Percentiles rank a stretch among this genome's conserved stretches.
These are phyloP conservation scores for Microbotryomycetes sp. DNA, from an alignment of 1,284 basidiomycete species.

Conservation along the genomic window DNA sequence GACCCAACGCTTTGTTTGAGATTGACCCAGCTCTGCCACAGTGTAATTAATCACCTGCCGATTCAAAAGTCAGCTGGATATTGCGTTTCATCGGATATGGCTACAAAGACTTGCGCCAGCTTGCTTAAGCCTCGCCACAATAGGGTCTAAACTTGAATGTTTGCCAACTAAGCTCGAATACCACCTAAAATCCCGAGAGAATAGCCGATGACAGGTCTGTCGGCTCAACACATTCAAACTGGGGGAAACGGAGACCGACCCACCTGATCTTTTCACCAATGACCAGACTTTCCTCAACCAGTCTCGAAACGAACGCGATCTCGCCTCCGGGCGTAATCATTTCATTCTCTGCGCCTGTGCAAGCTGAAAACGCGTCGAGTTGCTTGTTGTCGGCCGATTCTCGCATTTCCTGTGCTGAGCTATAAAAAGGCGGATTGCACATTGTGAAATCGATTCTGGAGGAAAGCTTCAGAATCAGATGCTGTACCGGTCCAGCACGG, in stretches of 20 bases:
- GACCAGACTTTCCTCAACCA: conserved; percentile 65
- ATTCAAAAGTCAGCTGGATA: too few species aligned
- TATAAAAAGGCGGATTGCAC: conserved; percentile 95
- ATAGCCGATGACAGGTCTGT: background rate
- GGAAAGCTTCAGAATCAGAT: background rate
- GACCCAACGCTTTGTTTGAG: conserved; percentile 80
- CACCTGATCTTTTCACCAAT: conserved; percentile 51
- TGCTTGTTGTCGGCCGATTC: conserved; percentile 57
- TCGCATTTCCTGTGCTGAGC: conserved; percentile 58
- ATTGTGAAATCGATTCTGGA: conserved; percentile 62
- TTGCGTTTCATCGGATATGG: too few species aligned
- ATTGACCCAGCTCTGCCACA: conserved; percentile 71
- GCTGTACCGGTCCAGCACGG: conserved; percentile 16
- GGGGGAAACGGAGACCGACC: conserved; percentile 12
- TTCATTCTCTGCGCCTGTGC: conserved; percentile 73
- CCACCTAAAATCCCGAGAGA: conserved; percentile 56
- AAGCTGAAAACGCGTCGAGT: conserved; percentile 59
- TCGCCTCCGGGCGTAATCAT: conserved; percentile 86
- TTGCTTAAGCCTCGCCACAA: conserved; percentile 55
- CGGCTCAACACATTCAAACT: too few species aligned
- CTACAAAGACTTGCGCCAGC: conserved; percentile 51
- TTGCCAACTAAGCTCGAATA: conserved; percentile 89
- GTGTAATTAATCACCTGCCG: conserved; percentile 72
- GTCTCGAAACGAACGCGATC: conserved; percentile 61
- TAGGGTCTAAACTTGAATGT: conserved; percentile 57